phyloP scores from a whole-genome alignment of 2,329 filamentous ascomycete species.

The Phaeosphaeria sp. region DNA sequence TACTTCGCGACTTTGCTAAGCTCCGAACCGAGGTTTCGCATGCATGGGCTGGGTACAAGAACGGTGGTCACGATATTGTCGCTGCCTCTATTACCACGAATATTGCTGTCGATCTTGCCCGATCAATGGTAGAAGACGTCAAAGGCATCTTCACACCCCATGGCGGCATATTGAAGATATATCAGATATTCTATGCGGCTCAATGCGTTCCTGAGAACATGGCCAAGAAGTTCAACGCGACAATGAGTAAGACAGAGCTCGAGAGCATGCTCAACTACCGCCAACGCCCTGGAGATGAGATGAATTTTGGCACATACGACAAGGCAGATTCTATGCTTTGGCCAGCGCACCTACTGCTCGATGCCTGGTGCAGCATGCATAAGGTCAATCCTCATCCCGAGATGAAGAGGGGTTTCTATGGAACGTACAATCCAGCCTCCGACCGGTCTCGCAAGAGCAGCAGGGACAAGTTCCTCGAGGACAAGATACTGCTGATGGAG shows the following conservation, averaged over 20 bases:
- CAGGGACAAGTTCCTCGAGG: slow-evolving; percentile 43
- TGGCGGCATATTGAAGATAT: slow-evolving; percentile 13
- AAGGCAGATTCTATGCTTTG: slow-evolving; percentile 7
- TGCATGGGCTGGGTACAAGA: slow-evolving; percentile 20
- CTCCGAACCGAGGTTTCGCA: slow-evolving; percentile 17
- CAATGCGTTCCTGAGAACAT: slow-evolving; percentile 5
- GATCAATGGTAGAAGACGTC: slow-evolving; percentile 18
- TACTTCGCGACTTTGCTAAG: slow-evolving; percentile 15
- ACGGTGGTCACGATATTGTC: slow-evolving; percentile 16
- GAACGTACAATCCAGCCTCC: slow-evolving; percentile 36
- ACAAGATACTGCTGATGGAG: slow-evolving; percentile 41
- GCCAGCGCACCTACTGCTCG: slow-evolving; percentile 13
- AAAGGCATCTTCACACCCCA: slow-evolving; percentile 8
- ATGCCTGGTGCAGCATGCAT: slow-evolving; percentile 28
- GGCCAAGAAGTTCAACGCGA: slow-evolving; percentile 3
- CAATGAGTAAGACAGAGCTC: no score
- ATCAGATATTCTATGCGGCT: slow-evolving; percentile 9
- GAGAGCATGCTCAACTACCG: no score
- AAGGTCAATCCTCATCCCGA: slow-evolving; percentile 26
- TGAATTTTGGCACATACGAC: slow-evolving; percentile 25
- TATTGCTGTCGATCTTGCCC: slow-evolving; percentile 25
- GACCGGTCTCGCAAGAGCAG: slow-evolving; percentile 36
- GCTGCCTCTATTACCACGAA: slow-evolving; percentile 25
- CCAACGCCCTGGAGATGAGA: no score
- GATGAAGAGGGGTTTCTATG: slow-evolving; percentile 36